These are phyloP conservation scores for Thymus mandschuricus DNA, from an alignment of 257 asterid genomes.

Conservation along the genomic window DNA sequence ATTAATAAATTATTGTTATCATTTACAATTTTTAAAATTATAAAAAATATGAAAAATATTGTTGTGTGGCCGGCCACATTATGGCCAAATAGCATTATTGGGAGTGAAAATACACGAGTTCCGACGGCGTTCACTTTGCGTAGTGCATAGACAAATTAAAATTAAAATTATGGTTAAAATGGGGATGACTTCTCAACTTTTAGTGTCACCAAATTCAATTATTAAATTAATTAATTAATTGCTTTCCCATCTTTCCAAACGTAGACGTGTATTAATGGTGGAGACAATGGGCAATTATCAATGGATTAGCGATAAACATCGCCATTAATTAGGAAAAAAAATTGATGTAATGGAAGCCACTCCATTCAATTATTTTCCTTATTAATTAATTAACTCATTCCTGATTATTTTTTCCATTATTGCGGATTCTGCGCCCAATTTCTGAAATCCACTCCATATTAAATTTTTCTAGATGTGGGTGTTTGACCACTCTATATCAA, in stretches of 20 bases:
- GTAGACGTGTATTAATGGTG: constrained; percentile 26
- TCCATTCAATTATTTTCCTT: constrained; percentile 22
- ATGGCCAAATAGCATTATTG: too few relatives aligned
- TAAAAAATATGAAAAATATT: too few relatives aligned
- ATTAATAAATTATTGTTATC: too few relatives aligned
- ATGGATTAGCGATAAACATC: constrained; percentile 6
- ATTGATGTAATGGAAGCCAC: constrained; percentile 7
- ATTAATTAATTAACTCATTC: not conserved
- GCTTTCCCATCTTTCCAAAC: constrained; percentile 14
- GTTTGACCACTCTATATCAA: not conserved
- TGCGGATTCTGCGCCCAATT: constrained; percentile 26
- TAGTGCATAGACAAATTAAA: constrained; percentile 27
- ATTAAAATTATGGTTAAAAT: not conserved
- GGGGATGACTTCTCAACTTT: constrained; percentile 23
- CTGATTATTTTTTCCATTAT: constrained; percentile 18
- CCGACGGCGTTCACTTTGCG: constrained; percentile 15
- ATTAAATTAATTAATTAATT: constrained; percentile 2
- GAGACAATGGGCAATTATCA: constrained; percentile 18
- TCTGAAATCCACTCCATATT: not conserved
- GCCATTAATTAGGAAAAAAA: not conserved
- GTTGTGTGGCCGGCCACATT: too few relatives aligned
- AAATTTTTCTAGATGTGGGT: not conserved
- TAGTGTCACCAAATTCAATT: constrained; percentile 12
- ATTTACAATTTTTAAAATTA: too few relatives aligned
- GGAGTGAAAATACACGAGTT: not conserved